Evolutionary conservation across 2,329 filamentous ascomycete species (phyloP).

Genomic region (Fusarium lateritium): DNA sequence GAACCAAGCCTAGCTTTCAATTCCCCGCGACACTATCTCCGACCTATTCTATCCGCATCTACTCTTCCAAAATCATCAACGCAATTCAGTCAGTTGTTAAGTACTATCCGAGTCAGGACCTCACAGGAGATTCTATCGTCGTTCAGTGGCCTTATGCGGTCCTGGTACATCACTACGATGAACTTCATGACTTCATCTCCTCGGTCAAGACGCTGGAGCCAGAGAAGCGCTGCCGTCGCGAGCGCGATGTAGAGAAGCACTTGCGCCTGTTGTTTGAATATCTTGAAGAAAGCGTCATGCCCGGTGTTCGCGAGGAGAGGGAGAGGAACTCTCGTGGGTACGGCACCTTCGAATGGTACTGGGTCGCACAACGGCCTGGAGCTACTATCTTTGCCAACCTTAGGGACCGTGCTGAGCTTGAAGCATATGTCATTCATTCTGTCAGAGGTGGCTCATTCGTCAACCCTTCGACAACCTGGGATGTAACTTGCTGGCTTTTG

Average conservation of each 20-base stretch:
- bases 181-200: slow-evolving; percentile 30
- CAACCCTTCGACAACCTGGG: neutral
- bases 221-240: slow-evolving; percentile 5
- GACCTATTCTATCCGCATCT: slow-evolving; percentile 39
- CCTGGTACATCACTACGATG: slow-evolving; percentile 50
- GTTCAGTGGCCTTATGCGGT: slow-evolving; percentile 45
- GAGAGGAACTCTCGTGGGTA: neutral
- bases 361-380: neutral
- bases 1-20: neutral
- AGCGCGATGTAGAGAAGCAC: neutral
- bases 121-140: slow-evolving; percentile 30
- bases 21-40: slow-evolving; percentile 2
- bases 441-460: neutral
- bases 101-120: slow-evolving; percentile 48
- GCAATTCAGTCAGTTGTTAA: slow-evolving; percentile 48
- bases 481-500: neutral
- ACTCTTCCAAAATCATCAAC: slow-evolving; percentile 42
- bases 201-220: neutral
- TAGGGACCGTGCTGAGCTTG: no score
- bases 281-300: neutral
- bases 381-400: neutral
- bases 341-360: neutral
- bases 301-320: neutral
- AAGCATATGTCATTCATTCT: neutral
- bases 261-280: neutral